Percentiles rank a stretch among this genome's conserved stretches.
Conservation (phyloP, 1,284 basidiomycete species). For the Malassezia restricta region DNA sequence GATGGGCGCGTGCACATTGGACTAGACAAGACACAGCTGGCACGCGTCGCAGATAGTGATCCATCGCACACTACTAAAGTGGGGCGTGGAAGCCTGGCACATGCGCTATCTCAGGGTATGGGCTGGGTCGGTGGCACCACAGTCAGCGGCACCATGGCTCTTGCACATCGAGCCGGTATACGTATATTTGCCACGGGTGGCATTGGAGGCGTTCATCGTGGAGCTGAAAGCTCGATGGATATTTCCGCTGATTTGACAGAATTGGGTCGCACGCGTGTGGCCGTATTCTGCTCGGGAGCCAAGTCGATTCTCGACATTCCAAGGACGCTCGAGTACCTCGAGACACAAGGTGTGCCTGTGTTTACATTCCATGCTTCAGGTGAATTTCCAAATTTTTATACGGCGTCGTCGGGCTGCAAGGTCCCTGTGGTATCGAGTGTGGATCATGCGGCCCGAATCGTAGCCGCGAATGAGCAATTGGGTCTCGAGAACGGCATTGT, state of each 20-base stretch:
- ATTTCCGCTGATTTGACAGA: constrained; percentile 49
- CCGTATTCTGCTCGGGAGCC: constrained; percentile 81
- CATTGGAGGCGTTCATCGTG: constrained; percentile 79
- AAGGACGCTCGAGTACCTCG: constrained; percentile 81
- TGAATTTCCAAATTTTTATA: constrained; percentile 85
- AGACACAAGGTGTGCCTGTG: constrained; percentile 90
- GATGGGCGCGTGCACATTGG: constrained; percentile 77
- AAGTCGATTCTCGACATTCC: constrained; percentile 93
- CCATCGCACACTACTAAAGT: constrained; percentile 56
- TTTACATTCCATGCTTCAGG: constrained; percentile 62
- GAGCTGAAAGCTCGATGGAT: constrained; percentile 68
- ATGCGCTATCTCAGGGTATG: constrained; percentile 57
- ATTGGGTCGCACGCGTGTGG: constrained; percentile 34
- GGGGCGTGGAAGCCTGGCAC: constrained; percentile 72
- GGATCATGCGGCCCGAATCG: constrained; percentile 21
- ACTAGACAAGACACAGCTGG: constrained; percentile 57
- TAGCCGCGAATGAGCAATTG: constrained; percentile 58
- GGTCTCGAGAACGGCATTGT: constrained; percentile 48
- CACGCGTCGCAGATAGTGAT: constrained; percentile 54
- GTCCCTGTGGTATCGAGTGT: constrained; percentile 49
- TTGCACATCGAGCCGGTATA: constrained; percentile 41
- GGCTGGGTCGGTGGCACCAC: constrained; percentile 70
- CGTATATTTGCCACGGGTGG: constrained; percentile 47
- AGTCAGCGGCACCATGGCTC: constrained; percentile 61
- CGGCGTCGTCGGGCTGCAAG: constrained; percentile 66